These are phyloP conservation scores for Trifolium repens DNA, from an alignment of 306 rosid genomes.

Conservation along the genomic window DNA sequence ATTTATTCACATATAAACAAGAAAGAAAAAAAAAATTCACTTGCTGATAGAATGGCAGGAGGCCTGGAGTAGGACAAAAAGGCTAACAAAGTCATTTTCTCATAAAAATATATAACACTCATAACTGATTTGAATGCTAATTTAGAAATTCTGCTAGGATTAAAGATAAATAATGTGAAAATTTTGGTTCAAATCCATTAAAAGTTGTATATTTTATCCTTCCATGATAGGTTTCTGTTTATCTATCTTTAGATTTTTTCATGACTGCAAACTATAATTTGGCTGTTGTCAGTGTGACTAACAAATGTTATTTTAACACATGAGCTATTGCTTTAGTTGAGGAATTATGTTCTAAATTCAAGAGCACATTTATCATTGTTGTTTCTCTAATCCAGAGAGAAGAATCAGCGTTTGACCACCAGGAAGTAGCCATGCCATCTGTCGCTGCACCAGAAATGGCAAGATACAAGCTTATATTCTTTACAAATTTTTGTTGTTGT, in stretches of 20 bases:
- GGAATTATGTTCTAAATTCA: conserved; percentile 30
- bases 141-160: conserved; percentile 12
- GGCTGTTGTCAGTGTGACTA: conserved; percentile 21
- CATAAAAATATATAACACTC: conserved; percentile 7
- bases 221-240: conserved; percentile 8
- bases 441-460: conserved; percentile 79
- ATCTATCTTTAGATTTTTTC: conserved; percentile 4
- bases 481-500: conserved; percentile 16
- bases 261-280: background rate
- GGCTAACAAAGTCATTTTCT: conserved; percentile 13
- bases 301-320: conserved; percentile 5
- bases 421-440: conserved; percentile 70
- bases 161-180: background rate
- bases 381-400: conserved; percentile 65
- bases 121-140: conserved; percentile 16
- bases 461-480: conserved; percentile 42
- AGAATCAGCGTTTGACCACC: conserved; percentile 75
- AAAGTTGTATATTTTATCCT: conserved; percentile 41
- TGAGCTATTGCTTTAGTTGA: conserved; percentile 16
- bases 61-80: conserved; percentile 2
- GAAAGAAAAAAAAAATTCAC: background rate
- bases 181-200: conserved; percentile 24
- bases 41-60: conserved; percentile 9
- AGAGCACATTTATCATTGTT: conserved; percentile 30
- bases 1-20: background rate